Percentiles rank a stretch among this genome's conserved stretches.
Conservation (phyloP, 768 basidiomycete genomes). For the Kwoniella heveanensis region DNA sequence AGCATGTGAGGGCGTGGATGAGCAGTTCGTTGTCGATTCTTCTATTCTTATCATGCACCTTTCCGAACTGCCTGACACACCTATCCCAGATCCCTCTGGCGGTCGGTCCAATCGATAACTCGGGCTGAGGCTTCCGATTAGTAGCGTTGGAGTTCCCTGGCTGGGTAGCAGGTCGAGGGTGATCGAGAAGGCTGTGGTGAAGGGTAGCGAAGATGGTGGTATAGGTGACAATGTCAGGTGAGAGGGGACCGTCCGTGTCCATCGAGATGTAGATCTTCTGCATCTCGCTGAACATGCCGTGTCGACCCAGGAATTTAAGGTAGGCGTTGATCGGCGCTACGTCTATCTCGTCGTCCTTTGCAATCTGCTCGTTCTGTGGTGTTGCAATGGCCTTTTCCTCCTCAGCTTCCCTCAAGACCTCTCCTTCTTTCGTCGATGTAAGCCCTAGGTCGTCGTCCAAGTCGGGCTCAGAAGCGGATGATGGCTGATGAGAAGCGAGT, state of each 20-base stretch:
- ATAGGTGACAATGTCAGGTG: conserved; percentile 46
- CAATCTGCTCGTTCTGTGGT: background rate
- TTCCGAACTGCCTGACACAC: conserved; percentile 20
- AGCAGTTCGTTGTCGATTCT: conserved; percentile 18
- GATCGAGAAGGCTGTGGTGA: conserved; percentile 9
- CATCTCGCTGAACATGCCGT: conserved; percentile 43
- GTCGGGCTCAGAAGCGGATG: background rate
- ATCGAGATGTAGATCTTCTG: conserved; percentile 33
- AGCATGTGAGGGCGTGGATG: conserved; percentile 8
- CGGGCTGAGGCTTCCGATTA: background rate
- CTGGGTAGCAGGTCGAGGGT: background rate
- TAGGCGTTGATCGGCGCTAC: conserved; percentile 48
- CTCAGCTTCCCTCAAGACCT: background rate
- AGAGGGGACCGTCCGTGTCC: conserved; percentile 27
- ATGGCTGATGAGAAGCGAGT: conserved; percentile 3
- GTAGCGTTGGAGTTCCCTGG: background rate
- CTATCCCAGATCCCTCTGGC: conserved; percentile 34
- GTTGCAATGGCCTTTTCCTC: background rate
- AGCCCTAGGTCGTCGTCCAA: conserved; percentile 20
- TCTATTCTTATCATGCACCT: conserved; percentile 2
- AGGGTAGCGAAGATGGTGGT: conserved; percentile 39
- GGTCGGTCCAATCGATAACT: conserved; percentile 19
- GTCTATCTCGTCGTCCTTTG: conserved; percentile 20
- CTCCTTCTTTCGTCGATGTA: background rate
- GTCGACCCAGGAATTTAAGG: conserved; percentile 41